Evolutionary conservation across 257 asterid species (phyloP), one percentile per base, ranked within the genome.

Genomic region (Verbascum thapsus): DNA sequence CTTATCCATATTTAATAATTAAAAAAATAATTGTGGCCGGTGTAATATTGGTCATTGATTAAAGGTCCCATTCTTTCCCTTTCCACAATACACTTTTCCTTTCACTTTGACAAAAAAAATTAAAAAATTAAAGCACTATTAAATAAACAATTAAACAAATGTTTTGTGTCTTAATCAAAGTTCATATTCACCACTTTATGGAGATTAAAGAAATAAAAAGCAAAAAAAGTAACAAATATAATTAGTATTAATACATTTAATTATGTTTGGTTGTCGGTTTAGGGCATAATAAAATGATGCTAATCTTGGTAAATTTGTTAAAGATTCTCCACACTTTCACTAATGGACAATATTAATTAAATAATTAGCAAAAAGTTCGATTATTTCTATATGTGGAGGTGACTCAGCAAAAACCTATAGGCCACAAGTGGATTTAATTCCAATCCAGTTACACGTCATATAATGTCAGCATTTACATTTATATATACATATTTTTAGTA

Each of bases 401-500:
- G n/a, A n/a, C n/a, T n/a, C n/a, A n/a, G n/a, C n/a, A n/a, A n/a
- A n/a, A n/a, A n/a, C n/a, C n/a, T n/a, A n/a, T n/a, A n/a, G n/a
- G 49, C 78, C 80, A 50, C 79, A 66, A 71, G 54, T 45, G 65
- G 66, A 38, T 20, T 58, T 23, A 12, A 57, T 60, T 39, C 64
- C 65, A 49, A 76, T 63, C 81, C 66, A 48, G n/a, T 4, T 48
- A 68, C 70, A 61, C 67, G 63, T 67, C 26, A 38, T 38, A 58
- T 34, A 19, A n/a, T n/a, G n/a, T n/a, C n/a, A n/a, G n/a, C n/a
- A n/a, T n/a, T n/a, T n/a, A 37, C 63, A 47, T 54, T 19, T 22
- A 19, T 20, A 19, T 35, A 6, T 7, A n/a, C 7, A 40, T 34
- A 18, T 5, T 1, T n/a, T n/a, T n/a, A n/a, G n/a, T n/a, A n/a